These are phyloP conservation scores for Chalciporus pseudorubinellus DNA, from an alignment of 768 basidiomycete species.

Conservation along the genomic window DNA sequence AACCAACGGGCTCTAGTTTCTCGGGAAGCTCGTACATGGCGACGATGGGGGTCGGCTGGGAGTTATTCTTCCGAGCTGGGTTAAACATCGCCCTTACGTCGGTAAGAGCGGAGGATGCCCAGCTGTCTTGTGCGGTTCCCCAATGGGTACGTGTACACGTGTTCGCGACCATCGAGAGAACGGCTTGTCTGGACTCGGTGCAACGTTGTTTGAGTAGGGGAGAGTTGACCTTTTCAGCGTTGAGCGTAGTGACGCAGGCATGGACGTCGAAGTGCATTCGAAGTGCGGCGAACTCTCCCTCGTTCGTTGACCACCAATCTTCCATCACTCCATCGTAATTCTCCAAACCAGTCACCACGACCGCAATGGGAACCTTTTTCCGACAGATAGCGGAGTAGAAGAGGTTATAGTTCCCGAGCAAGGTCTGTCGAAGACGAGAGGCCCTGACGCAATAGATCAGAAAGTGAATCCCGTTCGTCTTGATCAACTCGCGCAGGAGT, in stretches of 20 bases:
- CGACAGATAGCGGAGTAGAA: conserved; percentile 37
- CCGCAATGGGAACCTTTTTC: conserved; percentile 36
- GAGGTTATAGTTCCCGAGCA: conserved; percentile 37
- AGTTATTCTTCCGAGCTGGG: conserved; percentile 4
- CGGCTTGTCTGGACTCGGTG: conserved; percentile 22
- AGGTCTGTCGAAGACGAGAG: conserved; percentile 25
- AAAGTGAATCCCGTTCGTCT: conserved; percentile 29
- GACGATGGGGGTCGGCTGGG: conserved; percentile 16
- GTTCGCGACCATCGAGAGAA: conserved; percentile 19
- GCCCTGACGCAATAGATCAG: conserved; percentile 35
- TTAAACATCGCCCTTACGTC: conserved; percentile 26
- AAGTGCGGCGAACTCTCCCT: conserved; percentile 24
- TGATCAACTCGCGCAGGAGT: conserved; percentile 25
- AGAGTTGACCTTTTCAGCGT: conserved; percentile 28
- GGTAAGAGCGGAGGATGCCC: conserved; percentile 19
- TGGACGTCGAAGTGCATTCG: conserved; percentile 35
- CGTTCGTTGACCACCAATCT: conserved; percentile 36
- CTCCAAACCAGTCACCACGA: conserved; percentile 38
- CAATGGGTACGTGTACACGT: conserved; percentile 24
- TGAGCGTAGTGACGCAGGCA: conserved; percentile 40
- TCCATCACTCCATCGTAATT: conserved; percentile 31
- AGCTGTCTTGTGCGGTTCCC: conserved; percentile 19
- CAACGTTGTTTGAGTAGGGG: conserved; percentile 28
- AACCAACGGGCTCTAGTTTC: conserved; percentile 1
- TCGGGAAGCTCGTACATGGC: conserved; percentile 25